These are phyloP conservation scores for Fusarium fracticaudum DNA, from an alignment of 2,329 filamentous ascomycete genomes.

Conservation along the genomic window DNA sequence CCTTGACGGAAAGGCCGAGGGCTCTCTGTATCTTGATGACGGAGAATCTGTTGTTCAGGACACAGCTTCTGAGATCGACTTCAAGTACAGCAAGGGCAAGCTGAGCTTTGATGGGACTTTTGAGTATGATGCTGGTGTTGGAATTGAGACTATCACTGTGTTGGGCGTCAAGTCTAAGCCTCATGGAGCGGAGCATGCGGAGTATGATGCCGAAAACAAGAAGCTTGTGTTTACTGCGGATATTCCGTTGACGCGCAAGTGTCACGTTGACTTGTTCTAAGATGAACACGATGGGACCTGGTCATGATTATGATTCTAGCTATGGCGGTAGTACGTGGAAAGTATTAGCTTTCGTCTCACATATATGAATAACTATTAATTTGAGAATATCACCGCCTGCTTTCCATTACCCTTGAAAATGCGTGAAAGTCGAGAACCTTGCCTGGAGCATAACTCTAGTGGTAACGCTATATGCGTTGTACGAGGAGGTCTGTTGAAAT, in stretches of 20 bases:
- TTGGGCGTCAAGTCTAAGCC: conserved; percentile 49
- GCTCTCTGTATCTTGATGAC: conserved; percentile 78
- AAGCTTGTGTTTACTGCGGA: conserved; percentile 35
- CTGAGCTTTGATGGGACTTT: conserved; percentile 64
- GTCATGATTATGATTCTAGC: background rate
- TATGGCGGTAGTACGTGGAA: background rate
- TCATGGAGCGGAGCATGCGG: conserved; percentile 12
- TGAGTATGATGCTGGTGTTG: conserved; percentile 58
- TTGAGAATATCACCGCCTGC: too few species aligned
- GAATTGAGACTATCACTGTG: conserved; percentile 59
- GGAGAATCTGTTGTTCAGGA: conserved; percentile 71
- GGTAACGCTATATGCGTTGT: background rate
- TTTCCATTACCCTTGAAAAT: too few species aligned
- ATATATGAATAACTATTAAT: background rate
- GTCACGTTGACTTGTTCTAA: conserved; percentile 1
- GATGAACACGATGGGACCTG: fast-evolving
- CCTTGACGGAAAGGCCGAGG: conserved; percentile 68
- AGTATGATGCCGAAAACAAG: conserved; percentile 37
- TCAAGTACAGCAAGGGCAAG: conserved; percentile 64
- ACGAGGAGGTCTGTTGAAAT: background rate
- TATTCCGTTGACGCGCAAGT: conserved; percentile 33
- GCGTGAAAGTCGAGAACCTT: too few species aligned
- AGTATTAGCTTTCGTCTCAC: background rate
- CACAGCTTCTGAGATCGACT: conserved; percentile 65
- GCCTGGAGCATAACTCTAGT: too few species aligned